Conservation (phyloP, 345 rosid genomes). For the Syzygium aqueum region DNA sequence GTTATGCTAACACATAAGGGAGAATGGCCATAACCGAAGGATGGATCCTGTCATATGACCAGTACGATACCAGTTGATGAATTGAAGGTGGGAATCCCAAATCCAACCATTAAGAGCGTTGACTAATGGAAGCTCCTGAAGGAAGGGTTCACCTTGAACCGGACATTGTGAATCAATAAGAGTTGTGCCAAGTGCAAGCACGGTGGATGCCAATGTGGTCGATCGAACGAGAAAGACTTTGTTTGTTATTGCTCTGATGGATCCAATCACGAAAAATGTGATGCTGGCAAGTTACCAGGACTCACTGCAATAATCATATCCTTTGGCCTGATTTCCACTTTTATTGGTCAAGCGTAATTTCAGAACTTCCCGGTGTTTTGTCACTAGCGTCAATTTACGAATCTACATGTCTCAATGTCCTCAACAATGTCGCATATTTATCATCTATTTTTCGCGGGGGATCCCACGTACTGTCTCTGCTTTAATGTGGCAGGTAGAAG, state of each 20-base stretch:
- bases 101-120: background rate
- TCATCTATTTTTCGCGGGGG: background rate
- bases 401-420: background rate
- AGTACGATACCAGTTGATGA: constrained; percentile 5
- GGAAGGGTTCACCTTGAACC: constrained; percentile 8
- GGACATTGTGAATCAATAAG: background rate
- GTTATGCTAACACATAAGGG: constrained; percentile 2
- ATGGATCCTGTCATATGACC: background rate
- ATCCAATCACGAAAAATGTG: constrained; percentile 3
- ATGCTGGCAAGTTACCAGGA: constrained; percentile 7
- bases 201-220: constrained; percentile 21
- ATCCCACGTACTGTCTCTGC: background rate
- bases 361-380: accelerated
- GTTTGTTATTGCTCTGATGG: constrained; percentile 17
- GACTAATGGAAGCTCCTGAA: background rate
- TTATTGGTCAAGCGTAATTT: background rate
- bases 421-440: background rate
- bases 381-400: background rate
- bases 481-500: background rate
- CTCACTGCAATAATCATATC: background rate
- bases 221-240: background rate
- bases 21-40: background rate
- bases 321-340: background rate
- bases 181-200: constrained; percentile 6
- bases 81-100: background rate